Evolutionary conservation across 2,329 filamentous ascomycete species (phyloP), one percentile per base, ranked within the genome.

Genomic region (Diaporthe australafricana): DNA sequence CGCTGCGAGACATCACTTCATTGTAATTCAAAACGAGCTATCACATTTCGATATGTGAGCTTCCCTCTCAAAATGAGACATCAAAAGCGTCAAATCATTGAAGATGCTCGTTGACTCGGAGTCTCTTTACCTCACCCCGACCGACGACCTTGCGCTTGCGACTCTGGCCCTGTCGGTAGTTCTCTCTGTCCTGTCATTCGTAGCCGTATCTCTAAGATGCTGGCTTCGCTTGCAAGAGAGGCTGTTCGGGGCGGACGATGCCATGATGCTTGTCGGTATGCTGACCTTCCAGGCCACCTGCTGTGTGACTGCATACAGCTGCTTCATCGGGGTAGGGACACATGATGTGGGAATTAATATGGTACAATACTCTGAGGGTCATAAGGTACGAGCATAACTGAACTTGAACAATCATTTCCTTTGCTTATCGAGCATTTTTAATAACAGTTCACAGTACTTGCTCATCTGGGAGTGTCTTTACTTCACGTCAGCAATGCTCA

Each of bases 381-480:
- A 63, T 2, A 63, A 63, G 60, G 60, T 63, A 63, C 7, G 60
- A 14, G 2, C 7, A 22, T 35, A 0, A 6, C 4, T 3, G 9
- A 5, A 17, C 50, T 12, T 14, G 8, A 52, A 7, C 17, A 0
- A n/a, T n/a, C 17, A 1, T 30, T 5, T 32, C 17, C 0, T 9
- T 5, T 35, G 3, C 20, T 4, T 22, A 20, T 5, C 30, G 11
- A 5, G 8, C 40, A 1, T 40, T 27, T n/a, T 16, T 2, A 45
- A 6, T 47, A 63, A 48, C 2, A 22, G 1, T 35, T 3, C 32
- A 1, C 12, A 63, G 57, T 63, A 48, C 27, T n/a, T 63, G 1
- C 57, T 63, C 6, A 63, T 63, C 40, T 63, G 57, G 57, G 40
- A 47, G 6, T 47, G 40, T 9, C 57, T 63, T 22, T 63, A 63